These are phyloP conservation scores for Ascochyta viciae-villosae DNA, from an alignment of 2,329 filamentous ascomycete genomes.

Conservation along the genomic window DNA sequence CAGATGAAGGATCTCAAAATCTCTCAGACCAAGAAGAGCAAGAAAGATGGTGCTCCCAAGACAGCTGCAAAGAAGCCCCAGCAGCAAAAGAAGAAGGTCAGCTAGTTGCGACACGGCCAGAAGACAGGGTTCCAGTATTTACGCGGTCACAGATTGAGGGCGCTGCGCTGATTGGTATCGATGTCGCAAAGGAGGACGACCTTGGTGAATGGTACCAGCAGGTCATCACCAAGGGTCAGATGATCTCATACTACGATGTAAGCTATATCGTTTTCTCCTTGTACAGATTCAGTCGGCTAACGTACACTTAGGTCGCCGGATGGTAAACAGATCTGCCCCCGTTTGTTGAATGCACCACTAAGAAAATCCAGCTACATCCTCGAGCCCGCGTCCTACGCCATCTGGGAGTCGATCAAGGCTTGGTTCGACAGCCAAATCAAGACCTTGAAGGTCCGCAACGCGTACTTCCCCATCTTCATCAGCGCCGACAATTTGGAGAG, in stretches of 20 bases:
- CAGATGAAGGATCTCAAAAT: slow-evolving; percentile 56
- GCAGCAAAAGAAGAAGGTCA: slow-evolving; percentile 58
- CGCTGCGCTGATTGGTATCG: slow-evolving; percentile 81
- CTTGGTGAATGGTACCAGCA: slow-evolving; percentile 98
- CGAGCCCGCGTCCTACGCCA: slow-evolving; percentile 71
- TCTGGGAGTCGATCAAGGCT: slow-evolving; percentile 71
- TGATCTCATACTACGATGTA: slow-evolving; percentile 98
- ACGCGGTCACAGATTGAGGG: slow-evolving; percentile 58
- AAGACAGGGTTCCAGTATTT: slow-evolving; percentile 14
- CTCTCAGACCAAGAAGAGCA: slow-evolving; percentile 49
- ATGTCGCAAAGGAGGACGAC: slow-evolving; percentile 82
- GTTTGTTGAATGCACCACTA: not conserved
- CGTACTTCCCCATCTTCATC: slow-evolving; percentile 92
- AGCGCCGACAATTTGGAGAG: slow-evolving; percentile 79
- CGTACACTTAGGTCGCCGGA: slow-evolving; percentile 33
- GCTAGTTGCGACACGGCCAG: slow-evolving; percentile 1
- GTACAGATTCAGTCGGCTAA: slow-evolving; percentile 2
- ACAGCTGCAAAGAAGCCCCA: slow-evolving; percentile 52
- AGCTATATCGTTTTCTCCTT: slow-evolving; percentile 58
- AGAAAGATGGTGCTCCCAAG: slow-evolving; percentile 45
- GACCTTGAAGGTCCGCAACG: slow-evolving; percentile 90
- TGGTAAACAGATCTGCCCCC: slow-evolving; percentile 21
- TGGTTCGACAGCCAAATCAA: slow-evolving; percentile 75
- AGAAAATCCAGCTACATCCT: slow-evolving; percentile 68
- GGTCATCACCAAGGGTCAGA: slow-evolving; percentile 93